phyloP scores from a whole-genome alignment of 768 basidiomycete genomes.

The Saitozyma sp. region DNA sequence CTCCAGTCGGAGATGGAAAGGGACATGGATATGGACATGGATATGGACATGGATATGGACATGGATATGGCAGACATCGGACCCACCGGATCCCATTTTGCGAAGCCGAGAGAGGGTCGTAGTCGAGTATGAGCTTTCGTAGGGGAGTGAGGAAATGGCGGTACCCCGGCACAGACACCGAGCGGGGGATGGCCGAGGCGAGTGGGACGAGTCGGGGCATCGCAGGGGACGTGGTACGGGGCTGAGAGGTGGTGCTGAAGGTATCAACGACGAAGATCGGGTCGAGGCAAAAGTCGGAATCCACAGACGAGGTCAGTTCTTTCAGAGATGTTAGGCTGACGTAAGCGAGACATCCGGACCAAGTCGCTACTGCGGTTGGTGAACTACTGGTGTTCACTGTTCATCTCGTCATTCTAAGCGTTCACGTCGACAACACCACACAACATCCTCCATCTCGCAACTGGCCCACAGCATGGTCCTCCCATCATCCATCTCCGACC shows the following conservation, averaged over 20 bases:
- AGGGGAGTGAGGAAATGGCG: constrained; percentile 47
- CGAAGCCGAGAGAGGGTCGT: constrained; percentile 39
- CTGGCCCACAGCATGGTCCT: constrained; percentile 24
- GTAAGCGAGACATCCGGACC: too few species aligned
- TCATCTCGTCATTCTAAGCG: too few species aligned
- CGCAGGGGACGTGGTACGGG: not conserved
- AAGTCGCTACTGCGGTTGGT: too few species aligned
- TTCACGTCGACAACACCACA: too few species aligned
- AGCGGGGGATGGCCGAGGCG: constrained; percentile 22
- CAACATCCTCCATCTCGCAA: too few species aligned
- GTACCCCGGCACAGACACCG: constrained; percentile 45
- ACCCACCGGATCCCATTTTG: constrained; percentile 46
- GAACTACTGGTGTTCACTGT: too few species aligned
- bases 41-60: not conserved
- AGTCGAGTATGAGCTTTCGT: constrained; percentile 48
- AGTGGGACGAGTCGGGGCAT: constrained; percentile 34
- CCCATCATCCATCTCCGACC: constrained; percentile 22
- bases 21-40: not conserved
- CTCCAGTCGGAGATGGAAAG: too few species aligned
- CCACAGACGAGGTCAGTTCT: not conserved
- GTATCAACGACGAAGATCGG: too few species aligned
- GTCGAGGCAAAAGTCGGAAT: not conserved
- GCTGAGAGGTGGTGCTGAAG: not conserved
- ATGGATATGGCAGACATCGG: not conserved
- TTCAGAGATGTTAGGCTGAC: too few species aligned